Evolutionary conservation across 345 rosid genomes (phyloP).

Genomic region (Psidium friedrichsthalianum): DNA sequence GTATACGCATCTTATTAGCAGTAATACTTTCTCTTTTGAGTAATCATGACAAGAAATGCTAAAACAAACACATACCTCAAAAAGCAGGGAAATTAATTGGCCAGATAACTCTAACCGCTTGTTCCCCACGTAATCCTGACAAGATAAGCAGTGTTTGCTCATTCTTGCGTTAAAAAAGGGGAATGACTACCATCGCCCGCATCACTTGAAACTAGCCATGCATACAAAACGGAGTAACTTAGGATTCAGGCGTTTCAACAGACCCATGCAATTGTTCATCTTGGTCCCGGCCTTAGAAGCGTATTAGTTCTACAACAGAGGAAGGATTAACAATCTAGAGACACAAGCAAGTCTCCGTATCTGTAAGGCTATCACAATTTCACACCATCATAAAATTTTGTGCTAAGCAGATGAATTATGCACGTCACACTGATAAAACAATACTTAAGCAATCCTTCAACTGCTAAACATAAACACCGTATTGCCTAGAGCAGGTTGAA

Average conservation of each 20-base stretch:
- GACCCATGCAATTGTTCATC: background rate
- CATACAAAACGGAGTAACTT: background rate
- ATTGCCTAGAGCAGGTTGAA: background rate
- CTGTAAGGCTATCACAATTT: background rate
- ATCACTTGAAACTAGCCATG: background rate
- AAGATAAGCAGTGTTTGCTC: background rate
- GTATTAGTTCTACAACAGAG: background rate
- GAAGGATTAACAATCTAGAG: background rate
- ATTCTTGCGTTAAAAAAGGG: background rate
- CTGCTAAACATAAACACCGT: background rate
- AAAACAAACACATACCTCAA: slow-evolving; percentile 52
- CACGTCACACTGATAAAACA: background rate
- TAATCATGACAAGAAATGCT: background rate
- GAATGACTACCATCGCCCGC: background rate
- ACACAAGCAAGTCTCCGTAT: background rate
- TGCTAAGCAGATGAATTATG: background rate
- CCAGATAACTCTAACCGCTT: slow-evolving; percentile 92
- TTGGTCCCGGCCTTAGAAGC: background rate
- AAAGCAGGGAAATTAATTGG: slow-evolving; percentile 79
- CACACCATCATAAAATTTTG: background rate
- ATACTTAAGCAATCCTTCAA: background rate
- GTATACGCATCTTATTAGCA: background rate
- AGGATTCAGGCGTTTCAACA: background rate
- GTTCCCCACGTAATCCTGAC: slow-evolving; percentile 93
- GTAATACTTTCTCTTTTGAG: background rate